Conservation (phyloP, 345 rosid genomes). For the Syzygium aqueum region DNA sequence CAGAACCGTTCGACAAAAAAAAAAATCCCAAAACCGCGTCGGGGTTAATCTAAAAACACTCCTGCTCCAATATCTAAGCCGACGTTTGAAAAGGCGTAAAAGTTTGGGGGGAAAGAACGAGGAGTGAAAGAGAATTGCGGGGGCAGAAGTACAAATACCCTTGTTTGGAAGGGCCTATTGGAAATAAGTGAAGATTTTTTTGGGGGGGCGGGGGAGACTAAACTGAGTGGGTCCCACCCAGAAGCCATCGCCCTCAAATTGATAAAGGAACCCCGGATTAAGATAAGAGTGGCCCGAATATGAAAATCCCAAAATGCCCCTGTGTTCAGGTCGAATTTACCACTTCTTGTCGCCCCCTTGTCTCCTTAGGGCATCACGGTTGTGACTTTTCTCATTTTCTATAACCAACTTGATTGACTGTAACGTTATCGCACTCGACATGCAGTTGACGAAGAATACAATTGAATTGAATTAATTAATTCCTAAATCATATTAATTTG, state of each 20-base stretch:
- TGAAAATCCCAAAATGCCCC: neutral
- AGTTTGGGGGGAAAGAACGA: neutral
- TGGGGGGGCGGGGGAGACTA: neutral
- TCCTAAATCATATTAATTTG: neutral
- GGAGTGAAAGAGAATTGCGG: neutral
- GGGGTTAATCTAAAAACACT: neutral
- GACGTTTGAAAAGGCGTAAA: neutral
- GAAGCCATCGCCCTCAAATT: neutral
- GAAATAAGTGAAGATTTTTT: neutral
- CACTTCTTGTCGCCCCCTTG: neutral
- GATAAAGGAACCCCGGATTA: neutral
- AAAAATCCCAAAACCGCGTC: neutral
- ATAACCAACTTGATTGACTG: neutral
- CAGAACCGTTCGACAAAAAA: neutral
- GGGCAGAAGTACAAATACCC: neutral
- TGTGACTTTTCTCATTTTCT: neutral
- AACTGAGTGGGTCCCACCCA: neutral
- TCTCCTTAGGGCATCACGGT: neutral
- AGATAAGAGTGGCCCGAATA: neutral
- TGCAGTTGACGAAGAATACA: neutral
- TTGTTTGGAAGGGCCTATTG: neutral
- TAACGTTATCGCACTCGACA: neutral
- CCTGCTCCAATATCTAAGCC: neutral
- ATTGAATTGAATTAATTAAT: neutral
- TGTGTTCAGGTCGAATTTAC: neutral